phyloP scores from a whole-genome alignment of 805 yeast species.

The Starmerella stigmatis region DNA sequence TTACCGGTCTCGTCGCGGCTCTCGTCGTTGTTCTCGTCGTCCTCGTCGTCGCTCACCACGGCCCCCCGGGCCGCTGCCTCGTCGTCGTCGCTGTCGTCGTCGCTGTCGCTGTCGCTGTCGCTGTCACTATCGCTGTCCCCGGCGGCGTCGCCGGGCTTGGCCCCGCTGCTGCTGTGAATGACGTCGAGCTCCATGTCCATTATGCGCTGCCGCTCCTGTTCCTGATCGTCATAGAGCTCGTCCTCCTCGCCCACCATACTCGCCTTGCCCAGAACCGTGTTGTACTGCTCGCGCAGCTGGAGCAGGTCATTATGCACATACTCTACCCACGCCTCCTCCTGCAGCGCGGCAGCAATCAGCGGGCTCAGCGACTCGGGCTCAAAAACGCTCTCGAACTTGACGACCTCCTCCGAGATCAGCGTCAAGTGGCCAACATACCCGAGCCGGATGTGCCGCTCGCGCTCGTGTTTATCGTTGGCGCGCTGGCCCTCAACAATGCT shows the following conservation, averaged over 20 bases:
- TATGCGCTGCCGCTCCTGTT: constrained; percentile 25
- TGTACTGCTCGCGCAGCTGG: constrained; percentile 87
- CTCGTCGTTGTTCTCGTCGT: constrained; percentile 24
- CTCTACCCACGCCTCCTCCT: constrained; percentile 56
- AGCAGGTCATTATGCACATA: constrained; percentile 75
- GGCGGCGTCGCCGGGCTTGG: background rate
- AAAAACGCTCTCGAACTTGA: constrained; percentile 61
- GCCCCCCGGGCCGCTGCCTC: constrained; percentile 23
- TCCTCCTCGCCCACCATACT: constrained; percentile 32
- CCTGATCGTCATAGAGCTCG: constrained; percentile 21
- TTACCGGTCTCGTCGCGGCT: background rate
- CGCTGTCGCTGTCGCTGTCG: constrained; percentile 26
- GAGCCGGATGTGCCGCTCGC: constrained; percentile 50
- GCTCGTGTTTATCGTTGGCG: constrained; percentile 50
- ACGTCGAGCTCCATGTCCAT: constrained; percentile 21
- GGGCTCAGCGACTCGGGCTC: constrained; percentile 51
- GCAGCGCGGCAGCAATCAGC: constrained; percentile 40
- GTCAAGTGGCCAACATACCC: constrained; percentile 98
- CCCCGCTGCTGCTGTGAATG: no score
- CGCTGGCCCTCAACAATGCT: constrained; percentile 53
- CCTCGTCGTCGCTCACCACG: constrained; percentile 22
- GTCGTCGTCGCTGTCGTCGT: constrained; percentile 23
- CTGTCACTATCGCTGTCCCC: constrained; percentile 20
- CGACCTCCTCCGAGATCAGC: constrained; percentile 88
- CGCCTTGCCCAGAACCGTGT: constrained; percentile 73